phyloP scores from a whole-genome alignment of 176 grass and related monocot genomes.

The Oryza punctata region DNA sequence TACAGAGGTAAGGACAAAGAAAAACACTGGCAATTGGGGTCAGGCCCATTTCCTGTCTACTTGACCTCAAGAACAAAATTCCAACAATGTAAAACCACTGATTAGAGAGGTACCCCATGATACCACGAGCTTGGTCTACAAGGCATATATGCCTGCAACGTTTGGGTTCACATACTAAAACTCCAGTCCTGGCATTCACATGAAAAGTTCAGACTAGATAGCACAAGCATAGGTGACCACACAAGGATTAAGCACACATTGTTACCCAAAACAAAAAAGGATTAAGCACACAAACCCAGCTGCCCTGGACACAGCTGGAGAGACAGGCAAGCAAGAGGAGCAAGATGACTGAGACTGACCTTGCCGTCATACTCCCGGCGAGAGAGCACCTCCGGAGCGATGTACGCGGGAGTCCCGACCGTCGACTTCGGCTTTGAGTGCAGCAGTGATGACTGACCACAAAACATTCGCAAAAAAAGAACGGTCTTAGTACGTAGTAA shows the following conservation, averaged over 20 bases:
- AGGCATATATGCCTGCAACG: neutral
- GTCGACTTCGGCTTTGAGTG: slow-evolving; percentile 81
- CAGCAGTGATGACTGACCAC: slow-evolving; percentile 62
- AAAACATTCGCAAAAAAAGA: slow-evolving; percentile 39
- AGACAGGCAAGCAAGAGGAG: too few species aligned
- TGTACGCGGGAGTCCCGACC: slow-evolving; percentile 79
- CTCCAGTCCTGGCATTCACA: slow-evolving; percentile 20
- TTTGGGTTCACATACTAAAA: neutral
- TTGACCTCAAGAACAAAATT: slow-evolving; percentile 39
- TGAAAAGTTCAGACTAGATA: neutral
- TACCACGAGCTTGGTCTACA: slow-evolving; percentile 27
- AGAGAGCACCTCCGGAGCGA: slow-evolving; percentile 76
- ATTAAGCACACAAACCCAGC: neutral
- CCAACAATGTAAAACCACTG: slow-evolving; percentile 24
- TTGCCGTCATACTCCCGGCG: slow-evolving; percentile 81
- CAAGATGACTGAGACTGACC: slow-evolving; percentile 49
- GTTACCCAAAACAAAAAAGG: neutral
- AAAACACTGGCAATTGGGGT: slow-evolving; percentile 32
- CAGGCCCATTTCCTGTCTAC: slow-evolving; percentile 26
- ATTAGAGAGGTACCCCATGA: slow-evolving; percentile 4
- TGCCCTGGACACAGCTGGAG: neutral
- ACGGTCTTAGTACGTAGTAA: slow-evolving; percentile 7
- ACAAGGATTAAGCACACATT: neutral
- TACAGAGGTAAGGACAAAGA: slow-evolving; percentile 30
- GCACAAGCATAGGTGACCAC: slow-evolving; percentile 26